Evolutionary conservation across 257 asterid genomes (phyloP), one percentile per base, ranked within the genome.

Genomic region (Henckelia pumila): DNA sequence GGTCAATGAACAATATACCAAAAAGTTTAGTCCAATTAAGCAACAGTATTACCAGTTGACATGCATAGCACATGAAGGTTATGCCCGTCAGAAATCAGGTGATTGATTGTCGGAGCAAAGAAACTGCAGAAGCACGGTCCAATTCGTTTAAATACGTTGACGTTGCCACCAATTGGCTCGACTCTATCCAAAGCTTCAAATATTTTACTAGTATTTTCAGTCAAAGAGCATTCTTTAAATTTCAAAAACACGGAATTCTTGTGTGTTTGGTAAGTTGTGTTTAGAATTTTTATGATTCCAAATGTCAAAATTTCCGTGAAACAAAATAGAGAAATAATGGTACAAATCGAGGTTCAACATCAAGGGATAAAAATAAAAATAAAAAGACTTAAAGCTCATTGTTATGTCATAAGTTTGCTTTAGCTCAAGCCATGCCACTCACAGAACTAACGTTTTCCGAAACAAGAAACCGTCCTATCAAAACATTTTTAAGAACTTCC

Each of bases 101-200:
- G 80, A 75, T 84, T 88, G 62, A 91, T 83, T 33, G 88, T 85
- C 6, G 97, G 97, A 72, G 96, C 74, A 71, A 94, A 88, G 79
- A 94, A 94, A 97, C 99, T 93, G 86, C 81, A 83, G 47, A 59
- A 10, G 9, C 60, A 40, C 28, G 75, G 49, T 29, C 24, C 23
- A 53, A 69, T 40, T 10, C 4, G 2, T 10, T 11, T 49, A 22
- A 59, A 53, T 64, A 53, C 30, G 44, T 33, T 23, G 37, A 58
- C 28, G 30, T 1, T 20, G 71, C 59, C 67, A 65, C 44, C 16
- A 71, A 72, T 47, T 58, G 57, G 65, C 73, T 47, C 21, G 26
- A 35, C 30, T 60, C 28, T 19, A 72, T 33, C 64, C 17, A 11
- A 44, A 4, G 5, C 28, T 17, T 20, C 25, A 11, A 56, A 21